phyloP scores from a whole-genome alignment of 768 basidiomycete species.

The Boletus sp. region DNA sequence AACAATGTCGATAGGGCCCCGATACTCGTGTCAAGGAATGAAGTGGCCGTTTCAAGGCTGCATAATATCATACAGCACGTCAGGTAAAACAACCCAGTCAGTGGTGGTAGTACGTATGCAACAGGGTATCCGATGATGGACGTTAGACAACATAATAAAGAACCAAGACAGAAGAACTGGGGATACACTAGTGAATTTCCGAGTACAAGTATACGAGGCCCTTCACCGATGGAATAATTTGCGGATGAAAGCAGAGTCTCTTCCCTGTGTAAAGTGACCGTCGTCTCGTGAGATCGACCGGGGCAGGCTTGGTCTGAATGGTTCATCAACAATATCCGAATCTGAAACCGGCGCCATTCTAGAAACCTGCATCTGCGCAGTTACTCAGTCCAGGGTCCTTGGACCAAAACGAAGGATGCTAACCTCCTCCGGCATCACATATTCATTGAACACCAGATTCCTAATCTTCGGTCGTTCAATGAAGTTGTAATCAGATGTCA shows the following conservation, averaged over 20 bases:
- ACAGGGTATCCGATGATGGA: constrained; percentile 35
- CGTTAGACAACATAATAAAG: constrained; percentile 26
- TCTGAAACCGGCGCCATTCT: constrained; percentile 55
- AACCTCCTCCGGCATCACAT: constrained; percentile 72
- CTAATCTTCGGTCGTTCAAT: constrained; percentile 51
- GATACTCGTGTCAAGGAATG: background rate
- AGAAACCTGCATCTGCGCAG: constrained; percentile 58
- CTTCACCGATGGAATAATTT: constrained; percentile 47
- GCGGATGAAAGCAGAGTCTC: constrained; percentile 47
- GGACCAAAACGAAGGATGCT: constrained; percentile 13
- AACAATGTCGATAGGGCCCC: constrained; percentile 5
- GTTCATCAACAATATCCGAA: constrained; percentile 40
- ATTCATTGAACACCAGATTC: constrained; percentile 51
- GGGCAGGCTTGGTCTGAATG: constrained; percentile 32
- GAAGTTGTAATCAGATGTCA: constrained; percentile 58
- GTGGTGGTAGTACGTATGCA: constrained; percentile 35
- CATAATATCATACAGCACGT: constrained; percentile 26
- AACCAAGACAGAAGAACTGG: constrained; percentile 23
- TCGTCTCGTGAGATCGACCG: constrained; percentile 33
- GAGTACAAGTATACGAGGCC: constrained; percentile 14
- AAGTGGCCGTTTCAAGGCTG: constrained; percentile 1
- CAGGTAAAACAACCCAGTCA: constrained; percentile 27
- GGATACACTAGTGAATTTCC: constrained; percentile 28
- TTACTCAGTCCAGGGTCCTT: constrained; percentile 2
- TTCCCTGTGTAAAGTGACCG: constrained; percentile 29